These are phyloP conservation scores for Pseudozyma hubeiensis DNA, from an alignment of 1,284 basidiomycete genomes.

Conservation along the genomic window DNA sequence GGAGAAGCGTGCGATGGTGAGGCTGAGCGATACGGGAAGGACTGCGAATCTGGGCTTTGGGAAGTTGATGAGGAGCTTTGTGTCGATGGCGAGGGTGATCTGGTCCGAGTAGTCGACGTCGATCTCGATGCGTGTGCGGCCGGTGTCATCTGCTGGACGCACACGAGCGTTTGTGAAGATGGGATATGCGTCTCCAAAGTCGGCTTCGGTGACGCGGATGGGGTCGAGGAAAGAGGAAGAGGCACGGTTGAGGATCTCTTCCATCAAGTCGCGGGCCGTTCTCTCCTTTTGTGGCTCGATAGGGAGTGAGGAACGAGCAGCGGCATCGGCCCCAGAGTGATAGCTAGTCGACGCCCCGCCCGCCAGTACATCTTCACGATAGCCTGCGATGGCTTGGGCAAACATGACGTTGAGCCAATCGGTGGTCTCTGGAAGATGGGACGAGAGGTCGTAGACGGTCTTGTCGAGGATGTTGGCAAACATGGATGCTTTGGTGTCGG, in stretches of 20 bases:
- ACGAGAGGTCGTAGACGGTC: slow-evolving; percentile 72
- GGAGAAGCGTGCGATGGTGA: slow-evolving; percentile 73
- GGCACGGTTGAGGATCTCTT: slow-evolving; percentile 62
- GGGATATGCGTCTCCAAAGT: slow-evolving; percentile 72
- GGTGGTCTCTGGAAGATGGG: slow-evolving; percentile 72
- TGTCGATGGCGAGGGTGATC: slow-evolving; percentile 72
- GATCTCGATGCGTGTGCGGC: slow-evolving; percentile 72
- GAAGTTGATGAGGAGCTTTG: slow-evolving; percentile 74
- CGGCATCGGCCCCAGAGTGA: slow-evolving; percentile 8
- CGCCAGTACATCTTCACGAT: slow-evolving; percentile 69
- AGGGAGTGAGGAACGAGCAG: slow-evolving; percentile 8
- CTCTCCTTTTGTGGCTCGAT: slow-evolving; percentile 40
- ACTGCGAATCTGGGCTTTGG: slow-evolving; percentile 74
- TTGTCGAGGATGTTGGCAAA: slow-evolving; percentile 69
- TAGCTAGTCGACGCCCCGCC: slow-evolving; percentile 60
- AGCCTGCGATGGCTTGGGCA: slow-evolving; percentile 71
- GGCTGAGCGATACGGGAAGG: slow-evolving; percentile 72
- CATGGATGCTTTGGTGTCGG: slow-evolving; percentile 24
- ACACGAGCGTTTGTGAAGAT: slow-evolving; percentile 72
- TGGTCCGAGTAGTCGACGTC: slow-evolving; percentile 74
- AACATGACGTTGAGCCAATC: slow-evolving; percentile 75
- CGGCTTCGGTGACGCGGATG: slow-evolving; percentile 73
- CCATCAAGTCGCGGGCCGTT: slow-evolving; percentile 56
- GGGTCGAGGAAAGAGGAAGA: slow-evolving; percentile 69
- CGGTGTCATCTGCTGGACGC: slow-evolving; percentile 72